Base-by-base conservation (phyloP, 768 basidiomycete species). In the Dictyophora rubrovolvata region DNA sequence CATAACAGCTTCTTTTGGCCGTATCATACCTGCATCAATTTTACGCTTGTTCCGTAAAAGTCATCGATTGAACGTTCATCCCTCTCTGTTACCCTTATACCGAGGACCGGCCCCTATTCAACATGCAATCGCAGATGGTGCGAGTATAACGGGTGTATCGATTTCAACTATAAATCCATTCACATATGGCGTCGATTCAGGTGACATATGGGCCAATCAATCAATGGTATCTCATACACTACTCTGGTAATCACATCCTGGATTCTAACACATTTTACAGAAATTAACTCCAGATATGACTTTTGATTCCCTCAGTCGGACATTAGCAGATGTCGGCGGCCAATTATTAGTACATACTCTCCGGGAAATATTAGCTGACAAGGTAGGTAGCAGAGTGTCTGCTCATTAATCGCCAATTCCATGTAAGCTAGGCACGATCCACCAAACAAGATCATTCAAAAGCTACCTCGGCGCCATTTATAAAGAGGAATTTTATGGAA, bases 71-170 rank as follows among this genome's bases (percentile, higher is more conserved):
- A 96, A 97, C 66, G 82, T 97, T 6, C 93, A 97, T 65, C 92
- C 93, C 0, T 94, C 93, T 36, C 73, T 92, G 0, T 77, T 97
- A 35, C 93, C 93, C 0, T 74, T 77, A 23, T 93, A 89, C 69
- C 83, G 93, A n/a, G 93, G 93, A 0, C 83, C 93, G 9, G 89
- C 92, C 2, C 93, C 93, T 0, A 89, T 97, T 42, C 93, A 96
- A 66, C 87, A 84, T 65, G 79, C 86, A 0, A 75, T 97, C 46
- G 71, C 89, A 48, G 82, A 85, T 60, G 83, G 81, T 1, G 84
- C 84, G 53, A 66, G 65, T 5, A 76, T 80, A 61, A 90, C 88
- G 0, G 93, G 91, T 0, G 91, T 95, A 1, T 88, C 83, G 60
- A 77, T 97, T 2, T 83, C 86, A 60, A 79, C 85, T 61, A 90